These are phyloP conservation scores for Aspergillus asperescens DNA, from an alignment of 495 filamentous ascomycete species.

Conservation along the genomic window DNA sequence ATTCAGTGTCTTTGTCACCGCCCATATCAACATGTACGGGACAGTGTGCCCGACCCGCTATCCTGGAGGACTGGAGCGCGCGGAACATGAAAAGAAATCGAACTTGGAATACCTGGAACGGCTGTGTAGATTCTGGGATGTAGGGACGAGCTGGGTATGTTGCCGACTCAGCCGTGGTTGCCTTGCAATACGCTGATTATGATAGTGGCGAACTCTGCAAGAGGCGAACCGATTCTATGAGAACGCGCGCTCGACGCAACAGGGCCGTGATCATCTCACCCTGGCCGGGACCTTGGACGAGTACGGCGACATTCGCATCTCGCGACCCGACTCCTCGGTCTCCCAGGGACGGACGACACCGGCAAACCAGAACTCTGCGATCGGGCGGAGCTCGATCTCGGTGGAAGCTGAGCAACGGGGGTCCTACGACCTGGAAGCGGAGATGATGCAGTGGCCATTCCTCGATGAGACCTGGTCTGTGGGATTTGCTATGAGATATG, in stretches of 20 bases:
- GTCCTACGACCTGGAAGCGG: slow-evolving; percentile 32
- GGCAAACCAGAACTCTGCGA: not conserved
- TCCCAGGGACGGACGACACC: not conserved
- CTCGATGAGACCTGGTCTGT: slow-evolving; percentile 40
- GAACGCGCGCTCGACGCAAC: slow-evolving; percentile 28
- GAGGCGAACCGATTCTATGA: slow-evolving; percentile 42
- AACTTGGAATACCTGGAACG: slow-evolving; percentile 39
- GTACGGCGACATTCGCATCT: slow-evolving; percentile 39
- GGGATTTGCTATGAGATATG: slow-evolving; percentile 37
- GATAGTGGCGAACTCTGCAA: slow-evolving; percentile 39
- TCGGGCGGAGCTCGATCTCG: not conserved
- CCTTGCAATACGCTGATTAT: not conserved
- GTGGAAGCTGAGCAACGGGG: not conserved
- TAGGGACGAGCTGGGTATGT: slow-evolving; percentile 39
- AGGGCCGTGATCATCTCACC: slow-evolving; percentile 27
- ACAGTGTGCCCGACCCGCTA: slow-evolving; percentile 35
- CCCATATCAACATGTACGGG: slow-evolving; percentile 46
- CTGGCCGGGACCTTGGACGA: slow-evolving; percentile 39
- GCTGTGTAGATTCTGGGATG: slow-evolving; percentile 37
- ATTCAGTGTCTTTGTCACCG: slow-evolving; percentile 43
- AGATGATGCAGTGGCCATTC: slow-evolving; percentile 45
- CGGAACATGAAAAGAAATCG: slow-evolving; percentile 32
- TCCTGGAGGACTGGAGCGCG: slow-evolving; percentile 34
- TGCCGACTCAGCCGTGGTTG: not conserved
- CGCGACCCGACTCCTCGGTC: slow-evolving; percentile 8